A percentile compares a stretch with the other conserved stretches of the same genome.
Conservation (phyloP, 208 protist species). For the Crithidia expoeki region DNA sequence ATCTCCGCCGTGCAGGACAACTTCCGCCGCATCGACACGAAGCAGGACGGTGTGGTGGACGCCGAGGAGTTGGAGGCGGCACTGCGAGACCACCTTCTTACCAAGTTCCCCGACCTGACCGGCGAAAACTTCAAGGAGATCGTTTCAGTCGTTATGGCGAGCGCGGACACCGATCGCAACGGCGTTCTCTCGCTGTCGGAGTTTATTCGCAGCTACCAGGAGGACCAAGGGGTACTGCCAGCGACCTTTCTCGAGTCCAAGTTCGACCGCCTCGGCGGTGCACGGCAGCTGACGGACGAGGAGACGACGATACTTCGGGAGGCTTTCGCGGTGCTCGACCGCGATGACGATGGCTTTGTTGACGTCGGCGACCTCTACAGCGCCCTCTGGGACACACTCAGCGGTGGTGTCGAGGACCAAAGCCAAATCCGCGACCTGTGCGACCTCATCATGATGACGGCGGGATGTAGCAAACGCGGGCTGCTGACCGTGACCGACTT, state of each 20-base stretch:
- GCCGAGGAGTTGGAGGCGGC: constrained; percentile 65
- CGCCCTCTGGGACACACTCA: constrained; percentile 66
- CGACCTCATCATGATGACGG: constrained; percentile 80
- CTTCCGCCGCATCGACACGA: constrained; percentile 72
- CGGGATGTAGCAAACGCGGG: constrained; percentile 51
- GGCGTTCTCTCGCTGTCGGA: constrained; percentile 77
- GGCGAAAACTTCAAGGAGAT: constrained; percentile 74
- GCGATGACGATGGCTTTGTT: constrained; percentile 76
- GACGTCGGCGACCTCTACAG: constrained; percentile 68
- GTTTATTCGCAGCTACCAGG: constrained; percentile 89
- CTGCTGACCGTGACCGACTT: constrained; percentile 68
- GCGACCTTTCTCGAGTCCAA: constrained; percentile 70
- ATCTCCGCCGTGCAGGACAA: constrained; percentile 75
- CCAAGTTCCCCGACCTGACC: constrained; percentile 68
- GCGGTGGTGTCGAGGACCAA: constrained; percentile 42
- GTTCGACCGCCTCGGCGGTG: not conserved
- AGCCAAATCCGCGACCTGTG: constrained; percentile 76
- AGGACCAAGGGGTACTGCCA: constrained; percentile 86
- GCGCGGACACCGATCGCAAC: constrained; percentile 71
- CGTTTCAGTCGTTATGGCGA: constrained; percentile 73
- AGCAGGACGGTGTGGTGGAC: constrained; percentile 77
- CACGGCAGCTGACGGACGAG: constrained; percentile 59
- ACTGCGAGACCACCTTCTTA: constrained; percentile 51
- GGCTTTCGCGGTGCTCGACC: constrained; percentile 80
- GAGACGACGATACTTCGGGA: constrained; percentile 66